Conservation (phyloP, 768 basidiomycete genomes). For the Leccinum incarnatum region DNA sequence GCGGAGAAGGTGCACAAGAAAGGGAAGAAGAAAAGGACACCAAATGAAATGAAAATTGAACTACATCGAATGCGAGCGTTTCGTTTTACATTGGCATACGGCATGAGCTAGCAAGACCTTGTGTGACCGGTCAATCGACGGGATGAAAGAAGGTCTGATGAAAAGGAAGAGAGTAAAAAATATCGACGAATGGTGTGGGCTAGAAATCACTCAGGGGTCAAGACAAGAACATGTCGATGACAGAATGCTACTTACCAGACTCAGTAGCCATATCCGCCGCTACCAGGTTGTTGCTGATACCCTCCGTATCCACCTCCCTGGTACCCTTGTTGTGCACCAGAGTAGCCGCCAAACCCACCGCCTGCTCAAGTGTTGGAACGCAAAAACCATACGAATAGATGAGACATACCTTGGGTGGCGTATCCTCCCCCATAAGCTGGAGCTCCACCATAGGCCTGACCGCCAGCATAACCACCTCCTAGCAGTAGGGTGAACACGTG, state of each 20-base stretch:
- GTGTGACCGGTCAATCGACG: neutral
- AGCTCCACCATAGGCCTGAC: constrained; percentile 16
- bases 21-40: neutral
- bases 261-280: constrained; percentile 32
- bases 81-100: constrained; percentile 22
- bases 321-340: constrained; percentile 19
- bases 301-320: constrained; percentile 24
- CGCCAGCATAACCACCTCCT: constrained; percentile 31
- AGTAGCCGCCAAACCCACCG: constrained; percentile 13
- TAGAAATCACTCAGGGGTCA: neutral
- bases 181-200: neutral
- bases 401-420: constrained; percentile 11
- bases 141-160: constrained; percentile 1
- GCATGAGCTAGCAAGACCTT: constrained; percentile 11
- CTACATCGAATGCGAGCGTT: constrained; percentile 4
- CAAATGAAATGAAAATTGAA: neutral
- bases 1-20: neutral
- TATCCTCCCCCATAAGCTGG: constrained; percentile 29
- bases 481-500: constrained; percentile 14
- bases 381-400: neutral
- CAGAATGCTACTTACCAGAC: neutral
- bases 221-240: neutral
- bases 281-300: constrained; percentile 25
- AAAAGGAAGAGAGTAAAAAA: neutral
- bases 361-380: constrained; percentile 4